Evolutionary conservation across 306 rosid species (phyloP).

Genomic region (Adenanthera pavonina): DNA sequence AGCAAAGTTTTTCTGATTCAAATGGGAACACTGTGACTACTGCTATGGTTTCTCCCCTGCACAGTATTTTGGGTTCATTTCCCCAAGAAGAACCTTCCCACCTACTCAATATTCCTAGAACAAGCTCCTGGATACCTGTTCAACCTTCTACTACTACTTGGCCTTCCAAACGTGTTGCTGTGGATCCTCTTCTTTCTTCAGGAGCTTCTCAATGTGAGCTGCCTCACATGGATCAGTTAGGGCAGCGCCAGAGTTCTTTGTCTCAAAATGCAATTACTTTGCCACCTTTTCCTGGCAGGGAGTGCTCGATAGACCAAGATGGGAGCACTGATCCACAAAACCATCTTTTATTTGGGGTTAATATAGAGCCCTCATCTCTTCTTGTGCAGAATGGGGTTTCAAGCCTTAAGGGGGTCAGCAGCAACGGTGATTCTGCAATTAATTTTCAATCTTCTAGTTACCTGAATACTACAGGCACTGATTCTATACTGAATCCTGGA

Average conservation of each 20-base stretch:
- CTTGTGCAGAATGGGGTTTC: slow-evolving; percentile 84
- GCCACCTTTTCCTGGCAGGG: slow-evolving; percentile 98
- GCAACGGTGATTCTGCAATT: slow-evolving; percentile 55
- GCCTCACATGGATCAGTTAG: slow-evolving; percentile 76
- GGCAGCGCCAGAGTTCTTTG: slow-evolving; percentile 57
- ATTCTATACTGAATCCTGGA: slow-evolving; percentile 67
- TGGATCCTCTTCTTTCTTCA: slow-evolving; percentile 79
- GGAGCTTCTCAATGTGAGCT: slow-evolving; percentile 73
- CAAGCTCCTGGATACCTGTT: slow-evolving; percentile 62
- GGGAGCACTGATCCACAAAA: slow-evolving; percentile 82
- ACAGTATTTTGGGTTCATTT: slow-evolving; percentile 79
- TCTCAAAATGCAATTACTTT: slow-evolving; percentile 67
- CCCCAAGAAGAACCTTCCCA: slow-evolving; percentile 79
- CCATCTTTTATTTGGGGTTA: slow-evolving; percentile 90
- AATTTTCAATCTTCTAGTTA: slow-evolving; percentile 74
- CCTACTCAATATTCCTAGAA: slow-evolving; percentile 64
- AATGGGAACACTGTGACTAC: slow-evolving; percentile 65
- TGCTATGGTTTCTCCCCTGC: slow-evolving; percentile 76
- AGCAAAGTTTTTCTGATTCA: slow-evolving; percentile 79
- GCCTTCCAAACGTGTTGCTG: slow-evolving; percentile 86
- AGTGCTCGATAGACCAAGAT: slow-evolving; percentile 83
- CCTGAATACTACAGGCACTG: slow-evolving; percentile 61
- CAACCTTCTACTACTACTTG: slow-evolving; percentile 61
- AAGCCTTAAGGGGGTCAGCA: slow-evolving; percentile 66
- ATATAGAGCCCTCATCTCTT: slow-evolving; percentile 85